Percentiles rank a stretch among this genome's conserved stretches.
Conservation (phyloP, 2,329 filamentous ascomycete species). For the Myrmaecium sp. region DNA sequence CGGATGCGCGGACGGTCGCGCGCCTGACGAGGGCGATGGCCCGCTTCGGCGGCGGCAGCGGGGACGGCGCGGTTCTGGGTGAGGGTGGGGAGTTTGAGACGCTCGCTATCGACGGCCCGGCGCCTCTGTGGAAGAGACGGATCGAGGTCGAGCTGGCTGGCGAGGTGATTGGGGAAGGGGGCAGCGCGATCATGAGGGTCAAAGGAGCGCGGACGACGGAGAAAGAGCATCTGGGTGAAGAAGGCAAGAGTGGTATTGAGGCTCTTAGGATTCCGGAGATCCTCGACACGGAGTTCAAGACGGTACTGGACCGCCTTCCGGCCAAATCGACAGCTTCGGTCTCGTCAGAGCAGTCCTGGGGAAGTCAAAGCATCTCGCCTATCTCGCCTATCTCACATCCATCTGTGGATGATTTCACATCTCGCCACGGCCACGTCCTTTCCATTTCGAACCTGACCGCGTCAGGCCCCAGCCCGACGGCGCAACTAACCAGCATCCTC, state of each 20-base stretch:
- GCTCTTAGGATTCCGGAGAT: slow-evolving; percentile 42
- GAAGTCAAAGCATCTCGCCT: too few relatives aligned
- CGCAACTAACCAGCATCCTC: slow-evolving; percentile 24
- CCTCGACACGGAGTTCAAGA: slow-evolving; percentile 46
- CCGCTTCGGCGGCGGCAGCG: slow-evolving; percentile 49
- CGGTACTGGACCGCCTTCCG: slow-evolving; percentile 13
- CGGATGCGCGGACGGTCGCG: slow-evolving; percentile 31
- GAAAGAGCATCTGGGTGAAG: slow-evolving; percentile 18
- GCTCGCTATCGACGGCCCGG: slow-evolving; percentile 66
- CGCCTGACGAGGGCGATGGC: slow-evolving; percentile 38
- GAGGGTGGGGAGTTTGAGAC: slow-evolving; percentile 97
- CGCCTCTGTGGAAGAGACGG: slow-evolving; percentile 50
- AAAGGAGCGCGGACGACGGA: slow-evolving; percentile 36
- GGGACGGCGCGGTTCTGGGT: slow-evolving; percentile 59
- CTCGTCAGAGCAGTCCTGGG: neutral
- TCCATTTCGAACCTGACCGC: slow-evolving; percentile 24
- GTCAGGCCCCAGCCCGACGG: slow-evolving; percentile 5
- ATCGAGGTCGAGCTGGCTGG: slow-evolving; percentile 48
- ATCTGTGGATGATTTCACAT: too few relatives aligned
- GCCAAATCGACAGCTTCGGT: slow-evolving; percentile 11
- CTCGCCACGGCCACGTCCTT: slow-evolving; percentile 24
- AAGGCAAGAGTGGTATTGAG: slow-evolving; percentile 7
- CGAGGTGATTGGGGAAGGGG: slow-evolving; percentile 51
- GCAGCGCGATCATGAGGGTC: slow-evolving; percentile 56
- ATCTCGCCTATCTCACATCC: neutral